These are phyloP conservation scores for Candolleomyces eurysporus DNA, from an alignment of 768 basidiomycete genomes.

Conservation along the genomic window DNA sequence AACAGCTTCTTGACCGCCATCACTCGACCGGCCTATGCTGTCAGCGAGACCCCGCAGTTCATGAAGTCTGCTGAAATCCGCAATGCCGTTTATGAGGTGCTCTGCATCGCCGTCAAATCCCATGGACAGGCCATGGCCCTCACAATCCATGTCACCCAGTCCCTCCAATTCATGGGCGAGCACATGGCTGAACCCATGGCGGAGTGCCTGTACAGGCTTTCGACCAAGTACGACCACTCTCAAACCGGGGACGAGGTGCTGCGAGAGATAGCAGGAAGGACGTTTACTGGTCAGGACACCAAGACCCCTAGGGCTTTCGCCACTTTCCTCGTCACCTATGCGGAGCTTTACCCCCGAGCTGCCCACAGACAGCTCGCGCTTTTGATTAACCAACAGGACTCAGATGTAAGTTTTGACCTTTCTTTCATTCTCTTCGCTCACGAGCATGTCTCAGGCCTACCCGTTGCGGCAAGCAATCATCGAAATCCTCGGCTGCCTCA, in stretches of 20 bases:
- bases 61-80: slow-evolving; percentile 80
- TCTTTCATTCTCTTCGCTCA: neutral
- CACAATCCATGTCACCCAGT: slow-evolving; percentile 89
- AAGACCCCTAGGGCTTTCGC: slow-evolving; percentile 88
- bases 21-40: slow-evolving; percentile 82
- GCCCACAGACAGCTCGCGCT: slow-evolving; percentile 90
- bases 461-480: slow-evolving; percentile 95
- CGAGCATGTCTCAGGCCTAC: slow-evolving; percentile 60
- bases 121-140: slow-evolving; percentile 82
- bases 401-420: slow-evolving; percentile 57
- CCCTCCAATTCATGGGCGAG: slow-evolving; percentile 70
- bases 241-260: slow-evolving; percentile 92
- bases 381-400: slow-evolving; percentile 83
- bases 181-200: slow-evolving; percentile 91
- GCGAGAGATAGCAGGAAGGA: slow-evolving; percentile 78
- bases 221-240: slow-evolving; percentile 83
- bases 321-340: slow-evolving; percentile 76
- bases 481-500: slow-evolving; percentile 84
- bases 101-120: slow-evolving; percentile 89
- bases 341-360: slow-evolving; percentile 74
- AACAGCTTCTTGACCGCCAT: slow-evolving; percentile 91
- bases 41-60: slow-evolving; percentile 82
- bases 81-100: slow-evolving; percentile 78
- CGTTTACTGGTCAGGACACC: slow-evolving; percentile 76
- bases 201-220: slow-evolving; percentile 76